These are phyloP conservation scores for Ulmus americana DNA, from an alignment of 331 rosid genomes.

Conservation along the genomic window DNA sequence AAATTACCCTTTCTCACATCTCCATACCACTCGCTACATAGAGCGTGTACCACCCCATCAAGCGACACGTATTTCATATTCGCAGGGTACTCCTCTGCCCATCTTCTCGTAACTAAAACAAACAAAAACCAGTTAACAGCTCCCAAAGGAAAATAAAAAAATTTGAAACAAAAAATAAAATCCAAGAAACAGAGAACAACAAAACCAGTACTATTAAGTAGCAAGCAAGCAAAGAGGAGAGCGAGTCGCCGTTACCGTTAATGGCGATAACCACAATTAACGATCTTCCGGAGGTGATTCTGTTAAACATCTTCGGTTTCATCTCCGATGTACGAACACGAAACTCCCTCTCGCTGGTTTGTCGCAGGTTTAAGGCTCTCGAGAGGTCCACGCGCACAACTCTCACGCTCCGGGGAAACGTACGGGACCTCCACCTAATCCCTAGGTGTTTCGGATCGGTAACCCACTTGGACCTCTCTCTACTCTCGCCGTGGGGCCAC, in stretches of 20 bases:
- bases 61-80: constrained; percentile 5
- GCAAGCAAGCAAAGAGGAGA: background rate
- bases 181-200: background rate
- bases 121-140: background rate
- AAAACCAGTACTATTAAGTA: background rate
- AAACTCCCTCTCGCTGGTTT: constrained; percentile 58
- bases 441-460: constrained; percentile 57
- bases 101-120: background rate
- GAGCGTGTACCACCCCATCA: background rate
- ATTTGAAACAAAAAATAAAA: background rate
- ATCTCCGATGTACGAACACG: constrained; percentile 65
- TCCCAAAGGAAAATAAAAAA: background rate
- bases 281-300: constrained; percentile 69
- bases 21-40: constrained; percentile 5
- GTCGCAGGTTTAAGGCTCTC: constrained; percentile 36
- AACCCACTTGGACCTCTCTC: constrained; percentile 65
- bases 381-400: constrained; percentile 71
- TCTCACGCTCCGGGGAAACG: constrained; percentile 83
- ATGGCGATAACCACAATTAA: constrained; percentile 20
- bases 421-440: constrained; percentile 58
- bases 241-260: background rate
- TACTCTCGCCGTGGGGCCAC: constrained; percentile 96
- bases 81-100: constrained; percentile 30
- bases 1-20: background rate
- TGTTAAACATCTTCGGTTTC: constrained; percentile 36